Evolutionary conservation across 2,329 filamentous ascomycete species (phyloP).

Genomic region (Cryphonectria parasitica): DNA sequence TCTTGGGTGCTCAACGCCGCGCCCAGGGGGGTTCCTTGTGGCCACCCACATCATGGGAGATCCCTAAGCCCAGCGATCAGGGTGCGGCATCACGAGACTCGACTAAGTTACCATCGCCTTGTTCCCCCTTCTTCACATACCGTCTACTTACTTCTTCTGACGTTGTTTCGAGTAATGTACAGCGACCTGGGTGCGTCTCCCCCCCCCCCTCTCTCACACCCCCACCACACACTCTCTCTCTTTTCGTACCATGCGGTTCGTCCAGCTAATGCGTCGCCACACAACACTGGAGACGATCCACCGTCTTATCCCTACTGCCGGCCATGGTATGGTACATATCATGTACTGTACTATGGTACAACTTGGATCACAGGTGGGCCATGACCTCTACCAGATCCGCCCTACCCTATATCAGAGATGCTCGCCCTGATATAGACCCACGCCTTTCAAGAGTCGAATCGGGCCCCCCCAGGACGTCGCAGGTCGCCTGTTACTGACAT

Average conservation of each 20-base stretch:
- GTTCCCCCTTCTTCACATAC: conserved; percentile 14
- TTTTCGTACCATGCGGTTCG: conserved; percentile 24
- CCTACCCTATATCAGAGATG: conserved; percentile 25
- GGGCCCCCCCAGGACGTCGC: conserved; percentile 17
- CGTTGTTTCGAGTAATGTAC: conserved; percentile 28
- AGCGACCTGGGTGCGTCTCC: conserved; percentile 10
- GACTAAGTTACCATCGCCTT: conserved; percentile 20
- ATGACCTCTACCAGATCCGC: conserved; percentile 25
- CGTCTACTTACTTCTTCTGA: conserved; percentile 25
- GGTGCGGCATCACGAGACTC: conserved; percentile 22
- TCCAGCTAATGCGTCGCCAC: conserved; percentile 27
- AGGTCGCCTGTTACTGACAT: conserved; percentile 26
- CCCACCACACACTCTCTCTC: background rate
- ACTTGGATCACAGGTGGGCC: conserved; percentile 16
- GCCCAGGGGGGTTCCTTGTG: conserved; percentile 22
- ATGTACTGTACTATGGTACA: conserved; percentile 5
- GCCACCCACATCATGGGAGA: conserved; percentile 18
- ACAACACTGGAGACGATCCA: conserved; percentile 25
- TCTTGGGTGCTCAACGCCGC: conserved; percentile 25
- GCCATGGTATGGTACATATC: conserved; percentile 12
- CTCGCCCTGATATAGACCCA: conserved; percentile 26
- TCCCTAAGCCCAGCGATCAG: conserved; percentile 24
- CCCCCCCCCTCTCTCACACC: too few species aligned
- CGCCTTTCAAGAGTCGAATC: conserved; percentile 18
- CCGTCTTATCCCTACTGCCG: conserved; percentile 22